phyloP scores from a whole-genome alignment of 176 grass and related monocot species.

The Urochloa ruziziensis region DNA sequence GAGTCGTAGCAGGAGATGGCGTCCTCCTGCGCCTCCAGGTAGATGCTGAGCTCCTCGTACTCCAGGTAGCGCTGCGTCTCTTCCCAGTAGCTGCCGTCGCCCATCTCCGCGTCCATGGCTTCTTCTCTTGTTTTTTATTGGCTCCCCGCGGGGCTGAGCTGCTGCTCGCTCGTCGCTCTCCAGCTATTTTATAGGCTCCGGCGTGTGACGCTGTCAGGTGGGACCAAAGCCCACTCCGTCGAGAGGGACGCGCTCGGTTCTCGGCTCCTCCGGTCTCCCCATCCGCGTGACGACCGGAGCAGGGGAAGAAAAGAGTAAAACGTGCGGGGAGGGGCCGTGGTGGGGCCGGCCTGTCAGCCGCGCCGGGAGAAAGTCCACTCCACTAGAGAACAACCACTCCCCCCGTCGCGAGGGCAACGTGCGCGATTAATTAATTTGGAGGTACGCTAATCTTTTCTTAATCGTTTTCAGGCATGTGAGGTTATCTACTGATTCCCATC shows the following conservation, averaged over 20 bases:
- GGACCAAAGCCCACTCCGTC: not conserved
- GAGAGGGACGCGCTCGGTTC: slow-evolving; percentile 13
- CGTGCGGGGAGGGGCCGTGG: slow-evolving; percentile 17
- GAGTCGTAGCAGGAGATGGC: slow-evolving; percentile 56
- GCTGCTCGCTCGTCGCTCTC: not conserved
- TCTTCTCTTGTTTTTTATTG: not conserved
- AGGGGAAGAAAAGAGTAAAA: not conserved
- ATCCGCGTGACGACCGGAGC: slow-evolving; percentile 46
- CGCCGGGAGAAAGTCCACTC: not conserved
- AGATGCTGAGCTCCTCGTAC: slow-evolving; percentile 66
- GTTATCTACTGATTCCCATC: not conserved
- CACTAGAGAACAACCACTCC: not conserved
- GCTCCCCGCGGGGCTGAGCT: not conserved
- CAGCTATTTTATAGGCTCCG: slow-evolving; percentile 28
- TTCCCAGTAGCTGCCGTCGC: slow-evolving; percentile 57
- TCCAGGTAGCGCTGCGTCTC: slow-evolving; percentile 68
- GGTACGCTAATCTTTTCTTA: not conserved
- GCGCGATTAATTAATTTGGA: not conserved
- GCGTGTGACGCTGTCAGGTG: not conserved
- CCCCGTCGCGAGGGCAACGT: not conserved
- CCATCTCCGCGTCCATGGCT: slow-evolving; percentile 37
- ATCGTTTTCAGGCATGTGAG: not conserved
- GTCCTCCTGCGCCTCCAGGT: slow-evolving; percentile 37
- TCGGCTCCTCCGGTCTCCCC: slow-evolving; percentile 7
- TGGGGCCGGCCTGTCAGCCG: not conserved